phyloP scores from a whole-genome alignment of 139 green algal genomes.

The Diplosphaera chodatii region DNA sequence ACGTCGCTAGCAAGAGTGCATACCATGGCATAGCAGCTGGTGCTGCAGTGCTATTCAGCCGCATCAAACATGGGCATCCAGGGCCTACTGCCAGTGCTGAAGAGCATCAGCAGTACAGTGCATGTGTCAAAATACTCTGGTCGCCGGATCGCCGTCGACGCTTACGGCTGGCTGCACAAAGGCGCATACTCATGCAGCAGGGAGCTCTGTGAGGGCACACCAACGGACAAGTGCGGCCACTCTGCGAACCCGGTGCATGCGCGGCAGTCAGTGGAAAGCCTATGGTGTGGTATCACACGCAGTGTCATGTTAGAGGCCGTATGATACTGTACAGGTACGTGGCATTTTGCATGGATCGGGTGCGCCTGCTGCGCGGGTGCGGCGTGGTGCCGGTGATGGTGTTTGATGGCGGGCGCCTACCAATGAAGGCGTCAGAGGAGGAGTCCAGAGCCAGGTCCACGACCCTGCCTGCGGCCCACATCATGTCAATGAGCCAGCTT shows the following conservation, averaged over 20 bases:
- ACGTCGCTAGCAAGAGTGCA: too few species aligned
- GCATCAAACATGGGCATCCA: conserved; percentile 72
- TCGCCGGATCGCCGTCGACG: conserved; percentile 82
- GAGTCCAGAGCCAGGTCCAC: conserved; percentile 39
- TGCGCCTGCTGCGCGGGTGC: conserved; percentile 64
- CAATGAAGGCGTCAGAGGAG: conserved; percentile 87
- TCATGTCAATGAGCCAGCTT: too few species aligned
- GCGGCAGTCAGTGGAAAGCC: too few species aligned
- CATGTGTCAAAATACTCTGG: conserved; percentile 73
- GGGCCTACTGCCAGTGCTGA: conserved; percentile 74
- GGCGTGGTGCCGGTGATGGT: conserved; percentile 83
- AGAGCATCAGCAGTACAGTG: conserved; percentile 43
- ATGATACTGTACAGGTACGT: conserved; percentile 63
- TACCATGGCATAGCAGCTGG: too few species aligned
- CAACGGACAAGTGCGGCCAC: conserved; percentile 74
- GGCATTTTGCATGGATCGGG: conserved; percentile 75
- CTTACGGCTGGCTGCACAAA: conserved; percentile 91
- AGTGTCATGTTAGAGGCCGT: too few species aligned
- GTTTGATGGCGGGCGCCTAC: conserved; percentile 89
- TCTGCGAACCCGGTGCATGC: too few species aligned
- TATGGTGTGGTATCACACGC: too few species aligned
- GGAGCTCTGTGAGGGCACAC: conserved; percentile 76
- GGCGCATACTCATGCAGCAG: conserved; percentile 78
- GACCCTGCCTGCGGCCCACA: too few species aligned
- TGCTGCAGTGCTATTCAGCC: too few species aligned